Evolutionary conservation across 192 early-diverging fungal species (phyloP).

Genomic region (Podochytrium sp.): DNA sequence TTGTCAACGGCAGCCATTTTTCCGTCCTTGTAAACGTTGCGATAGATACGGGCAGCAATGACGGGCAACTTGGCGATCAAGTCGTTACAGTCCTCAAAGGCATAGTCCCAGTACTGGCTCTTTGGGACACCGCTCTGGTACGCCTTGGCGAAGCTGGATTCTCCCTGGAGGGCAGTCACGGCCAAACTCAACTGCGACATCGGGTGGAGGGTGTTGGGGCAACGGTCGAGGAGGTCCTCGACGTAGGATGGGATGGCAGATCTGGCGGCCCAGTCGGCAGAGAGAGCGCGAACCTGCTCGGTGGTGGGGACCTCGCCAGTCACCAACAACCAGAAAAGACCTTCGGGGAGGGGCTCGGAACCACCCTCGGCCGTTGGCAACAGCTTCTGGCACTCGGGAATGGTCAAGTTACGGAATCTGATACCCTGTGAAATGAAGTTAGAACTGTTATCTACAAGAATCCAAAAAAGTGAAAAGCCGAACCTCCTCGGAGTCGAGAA

Average conservation of each 20-base stretch:
- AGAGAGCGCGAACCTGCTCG: slow-evolving; percentile 88
- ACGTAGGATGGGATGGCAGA: slow-evolving; percentile 91
- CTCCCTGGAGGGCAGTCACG: slow-evolving; percentile 96
- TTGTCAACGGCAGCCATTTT: slow-evolving; percentile 85
- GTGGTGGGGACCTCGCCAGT: slow-evolving; percentile 95
- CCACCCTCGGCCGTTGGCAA: slow-evolving; percentile 89
- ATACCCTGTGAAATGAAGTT: slow-evolving; percentile 69
- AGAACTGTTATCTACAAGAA: neutral
- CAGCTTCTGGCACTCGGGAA: slow-evolving; percentile 92
- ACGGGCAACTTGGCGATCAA: slow-evolving; percentile 97
- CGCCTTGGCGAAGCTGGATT: slow-evolving; percentile 94
- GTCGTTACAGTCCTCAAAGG: slow-evolving; percentile 97
- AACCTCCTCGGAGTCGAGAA: slow-evolving; percentile 92
- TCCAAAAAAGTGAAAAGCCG: neutral
- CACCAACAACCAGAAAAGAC: slow-evolving; percentile 96
- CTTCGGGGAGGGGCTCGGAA: slow-evolving; percentile 94
- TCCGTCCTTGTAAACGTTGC: slow-evolving; percentile 98
- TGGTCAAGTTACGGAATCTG: slow-evolving; percentile 94
- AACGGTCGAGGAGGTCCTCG: slow-evolving; percentile 96
- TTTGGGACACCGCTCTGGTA: slow-evolving; percentile 92
- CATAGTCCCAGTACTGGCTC: slow-evolving; percentile 95
- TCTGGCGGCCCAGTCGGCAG: slow-evolving; percentile 96
- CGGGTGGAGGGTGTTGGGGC: slow-evolving; percentile 98
- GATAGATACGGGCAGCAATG: slow-evolving; percentile 98
- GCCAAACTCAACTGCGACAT: slow-evolving; percentile 99